Evolutionary conservation across 2,329 filamentous ascomycete species (phyloP), one percentile per base, ranked within the genome.

Genomic region (Aspergillus ruber): DNA sequence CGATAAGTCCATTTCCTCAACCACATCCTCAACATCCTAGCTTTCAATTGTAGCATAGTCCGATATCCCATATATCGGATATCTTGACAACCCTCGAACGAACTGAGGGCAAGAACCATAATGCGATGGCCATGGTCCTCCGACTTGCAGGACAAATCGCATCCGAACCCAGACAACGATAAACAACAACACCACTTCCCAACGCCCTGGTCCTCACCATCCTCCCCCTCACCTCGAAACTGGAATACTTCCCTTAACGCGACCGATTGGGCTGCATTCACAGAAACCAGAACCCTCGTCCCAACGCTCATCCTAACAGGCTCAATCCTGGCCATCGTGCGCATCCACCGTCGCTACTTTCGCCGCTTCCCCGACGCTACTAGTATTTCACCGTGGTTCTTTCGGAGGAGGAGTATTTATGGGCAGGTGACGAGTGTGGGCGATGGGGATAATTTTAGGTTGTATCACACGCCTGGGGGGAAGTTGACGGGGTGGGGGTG

Each of bases 391-490:
- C 86, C 88, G 2, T 74, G 76, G 9, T 85, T 84, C 63, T 91
- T 91, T 64, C 82, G 87, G 41, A 83, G 76, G 51, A 79, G 87
- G 57, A 90, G 82, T 56, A 64, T 98, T 38, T 86, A 91, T 58
- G 93, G 93, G 12, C 80, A 80, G 52, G 93, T 97, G 38, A 96
- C 91, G 10, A 90, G 87, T 57, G 93, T 98, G 20, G 93, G 94
- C 38, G 93, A 98, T 76, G 94, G 90, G 3, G 93, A 98, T 69
- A 91, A 91, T 64, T 96, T 98, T 67, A 86, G 93, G 57, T 68
- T 98, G 42, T 98, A 86, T 66, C 93, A 98, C 67, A 97, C 90
- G 0, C 93, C 93, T 0, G 91, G 91, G n/a, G 93, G 93, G 9
- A 79, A 83, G 55, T 68, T 90, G 44, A 79, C 85, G 9, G 93